A percentile compares a stretch with the other conserved stretches of the same genome.
phyloP scores from a whole-genome alignment of 108 stramenopile genomes.

The Nitzschia palea region DNA sequence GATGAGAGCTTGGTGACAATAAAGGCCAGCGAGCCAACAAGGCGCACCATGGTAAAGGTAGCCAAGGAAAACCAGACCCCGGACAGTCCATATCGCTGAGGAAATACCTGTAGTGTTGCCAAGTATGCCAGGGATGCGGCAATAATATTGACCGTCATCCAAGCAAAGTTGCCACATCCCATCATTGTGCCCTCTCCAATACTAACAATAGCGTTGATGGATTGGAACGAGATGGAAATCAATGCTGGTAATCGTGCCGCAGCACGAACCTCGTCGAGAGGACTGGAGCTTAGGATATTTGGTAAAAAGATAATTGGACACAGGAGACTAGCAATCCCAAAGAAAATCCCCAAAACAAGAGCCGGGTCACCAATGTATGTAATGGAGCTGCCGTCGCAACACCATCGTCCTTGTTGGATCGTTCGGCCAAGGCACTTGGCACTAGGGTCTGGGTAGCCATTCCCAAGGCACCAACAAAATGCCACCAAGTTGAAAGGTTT shows the following conservation, averaged over 20 bases:
- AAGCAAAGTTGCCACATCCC: constrained; percentile 43
- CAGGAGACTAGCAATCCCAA: constrained; percentile 52
- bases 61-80: constrained; percentile 70
- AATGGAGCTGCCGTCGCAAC: constrained; percentile 36
- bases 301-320: constrained; percentile 55
- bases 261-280: constrained; percentile 61
- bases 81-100: constrained; percentile 49
- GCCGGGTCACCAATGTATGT: constrained; percentile 45
- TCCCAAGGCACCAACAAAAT: constrained; percentile 65
- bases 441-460: constrained; percentile 70
- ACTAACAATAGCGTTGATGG: constrained; percentile 68
- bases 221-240: constrained; percentile 57
- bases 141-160: constrained; percentile 48
- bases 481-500: constrained; percentile 71
- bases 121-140: constrained; percentile 58
- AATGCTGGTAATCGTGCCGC: constrained; percentile 69
- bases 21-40: constrained; percentile 58
- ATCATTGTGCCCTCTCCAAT: constrained; percentile 75
- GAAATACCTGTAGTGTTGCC: constrained; percentile 50
- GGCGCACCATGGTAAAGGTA: constrained; percentile 55
- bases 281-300: constrained; percentile 56
- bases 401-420: constrained; percentile 25
- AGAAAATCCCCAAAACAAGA: constrained; percentile 70
- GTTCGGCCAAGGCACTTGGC: constrained; percentile 52
- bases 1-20: neutral